These are phyloP conservation scores for Purpureocillium lavendulum DNA, from an alignment of 2,329 filamentous ascomycete species.

Conservation along the genomic window DNA sequence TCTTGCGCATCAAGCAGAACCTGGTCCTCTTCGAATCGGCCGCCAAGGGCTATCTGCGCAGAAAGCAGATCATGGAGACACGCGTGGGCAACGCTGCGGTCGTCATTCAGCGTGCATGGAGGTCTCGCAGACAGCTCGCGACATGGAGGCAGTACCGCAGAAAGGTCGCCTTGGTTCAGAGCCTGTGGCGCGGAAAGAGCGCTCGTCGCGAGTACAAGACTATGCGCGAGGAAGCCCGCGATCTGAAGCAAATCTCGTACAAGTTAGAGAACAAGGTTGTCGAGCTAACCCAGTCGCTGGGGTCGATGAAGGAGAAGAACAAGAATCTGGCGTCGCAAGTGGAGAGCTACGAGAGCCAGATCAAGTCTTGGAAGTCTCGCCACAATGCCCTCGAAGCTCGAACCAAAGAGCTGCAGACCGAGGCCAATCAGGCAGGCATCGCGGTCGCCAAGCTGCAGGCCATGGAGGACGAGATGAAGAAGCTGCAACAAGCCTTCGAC, in stretches of 20 bases:
- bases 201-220: conserved; percentile 83
- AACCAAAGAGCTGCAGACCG: conserved; percentile 88
- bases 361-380: conserved; percentile 91
- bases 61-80: conserved; percentile 89
- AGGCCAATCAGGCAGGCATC: conserved; percentile 97
- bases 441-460: conserved; percentile 81
- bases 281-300: conserved; percentile 88
- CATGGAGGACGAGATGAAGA: conserved; percentile 94
- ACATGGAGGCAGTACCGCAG: conserved; percentile 82
- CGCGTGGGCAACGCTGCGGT: conserved; percentile 85
- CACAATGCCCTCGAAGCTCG: conserved; percentile 84
- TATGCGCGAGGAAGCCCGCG: conserved; percentile 88
- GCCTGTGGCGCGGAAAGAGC: conserved; percentile 77
- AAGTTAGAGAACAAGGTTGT: conserved; percentile 99
- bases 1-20: conserved; percentile 69
- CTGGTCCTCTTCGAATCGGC: conserved; percentile 82
- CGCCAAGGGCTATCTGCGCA: conserved; percentile 84
- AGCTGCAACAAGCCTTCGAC: conserved; percentile 79
- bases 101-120: conserved; percentile 86
- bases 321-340: conserved; percentile 81
- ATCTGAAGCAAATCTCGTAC: conserved; percentile 99
- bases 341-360: conserved; percentile 90
- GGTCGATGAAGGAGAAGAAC: conserved; percentile 90
- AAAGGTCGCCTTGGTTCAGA: conserved; percentile 86
- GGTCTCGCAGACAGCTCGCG: conserved; percentile 68